These are phyloP conservation scores for Malania oleifera DNA, from an alignment of 164 flowering plant genomes.

Conservation along the genomic window DNA sequence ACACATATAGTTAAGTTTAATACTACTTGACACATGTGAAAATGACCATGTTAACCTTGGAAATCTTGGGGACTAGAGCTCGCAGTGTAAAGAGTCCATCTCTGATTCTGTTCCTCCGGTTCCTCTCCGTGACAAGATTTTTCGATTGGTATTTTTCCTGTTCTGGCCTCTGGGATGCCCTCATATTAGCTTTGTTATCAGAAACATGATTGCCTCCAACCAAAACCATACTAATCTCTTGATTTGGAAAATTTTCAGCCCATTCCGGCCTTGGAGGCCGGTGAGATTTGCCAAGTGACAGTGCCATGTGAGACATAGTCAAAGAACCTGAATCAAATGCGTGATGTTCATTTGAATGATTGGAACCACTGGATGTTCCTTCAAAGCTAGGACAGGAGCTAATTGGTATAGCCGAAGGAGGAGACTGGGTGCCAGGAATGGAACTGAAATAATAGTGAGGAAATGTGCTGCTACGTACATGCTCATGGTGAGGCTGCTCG, in stretches of 20 bases:
- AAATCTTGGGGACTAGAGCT: conserved; percentile 58
- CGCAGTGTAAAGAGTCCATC: conserved; percentile 40
- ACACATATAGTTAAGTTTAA: too few species aligned
- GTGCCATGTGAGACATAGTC: conserved; percentile 6
- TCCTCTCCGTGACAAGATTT: conserved; percentile 54
- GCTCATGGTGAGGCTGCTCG: conserved; percentile 4
- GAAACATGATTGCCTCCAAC: background rate
- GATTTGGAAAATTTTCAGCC: background rate
- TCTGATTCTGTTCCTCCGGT: conserved; percentile 43
- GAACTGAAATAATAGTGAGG: background rate
- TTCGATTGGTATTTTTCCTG: conserved; percentile 25
- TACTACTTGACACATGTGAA: too few species aligned
- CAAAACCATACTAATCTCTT: background rate
- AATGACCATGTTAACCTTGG: conserved; percentile 49
- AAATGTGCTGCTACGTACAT: conserved; percentile 6
- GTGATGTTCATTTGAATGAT: conserved; percentile 21
- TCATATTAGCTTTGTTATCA: conserved; percentile 4
- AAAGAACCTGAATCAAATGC: conserved; percentile 11
- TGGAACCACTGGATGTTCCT: conserved; percentile 33
- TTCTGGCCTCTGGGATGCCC: background rate
- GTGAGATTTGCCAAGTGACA: conserved; percentile 2
- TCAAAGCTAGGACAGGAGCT: conserved; percentile 15
- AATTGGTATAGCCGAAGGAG: conserved; percentile 10
- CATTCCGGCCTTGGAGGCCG: background rate
- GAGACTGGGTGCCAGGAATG: conserved; percentile 8